Percentiles rank a stretch among this genome's conserved stretches.
phyloP scores from a whole-genome alignment of 805 yeast genomes.

The Kluyveromyces aestuarii region DNA sequence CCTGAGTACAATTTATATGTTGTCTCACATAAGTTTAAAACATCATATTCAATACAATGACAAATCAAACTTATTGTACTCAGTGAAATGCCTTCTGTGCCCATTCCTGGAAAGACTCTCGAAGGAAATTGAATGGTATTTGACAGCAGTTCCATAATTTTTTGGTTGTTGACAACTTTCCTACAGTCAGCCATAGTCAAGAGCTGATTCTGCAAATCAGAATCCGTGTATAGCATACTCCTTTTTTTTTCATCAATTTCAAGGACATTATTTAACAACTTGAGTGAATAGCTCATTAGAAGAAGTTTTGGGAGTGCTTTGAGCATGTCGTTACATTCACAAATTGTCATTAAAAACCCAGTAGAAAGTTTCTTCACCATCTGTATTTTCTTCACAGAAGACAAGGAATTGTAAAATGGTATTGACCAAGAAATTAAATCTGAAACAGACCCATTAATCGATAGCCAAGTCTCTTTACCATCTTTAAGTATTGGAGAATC shows the following conservation, averaged over 20 bases:
- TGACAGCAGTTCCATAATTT: slow-evolving; percentile 26
- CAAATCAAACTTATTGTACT: slow-evolving; percentile 32
- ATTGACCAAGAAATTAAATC: slow-evolving; percentile 51
- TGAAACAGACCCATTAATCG: slow-evolving; percentile 26
- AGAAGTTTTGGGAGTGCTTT: slow-evolving; percentile 25
- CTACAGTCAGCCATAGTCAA: slow-evolving; percentile 43
- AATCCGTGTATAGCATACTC: slow-evolving; percentile 17
- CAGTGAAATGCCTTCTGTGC: slow-evolving; percentile 26
- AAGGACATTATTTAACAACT: slow-evolving; percentile 26
- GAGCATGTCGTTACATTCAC: slow-evolving; percentile 16
- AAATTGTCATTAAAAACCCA: slow-evolving; percentile 35
- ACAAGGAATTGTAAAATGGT: slow-evolving; percentile 35
- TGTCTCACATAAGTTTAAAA: slow-evolving; percentile 34
- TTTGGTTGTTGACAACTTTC: slow-evolving; percentile 33
- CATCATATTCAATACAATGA: slow-evolving; percentile 38
- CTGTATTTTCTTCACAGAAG: slow-evolving; percentile 42
- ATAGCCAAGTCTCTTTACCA: slow-evolving; percentile 21
- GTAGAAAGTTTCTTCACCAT: slow-evolving; percentile 44
- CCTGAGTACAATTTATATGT: slow-evolving; percentile 30
- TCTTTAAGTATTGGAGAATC: slow-evolving; percentile 20
- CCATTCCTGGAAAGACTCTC: slow-evolving; percentile 21
- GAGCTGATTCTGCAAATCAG: slow-evolving; percentile 30
- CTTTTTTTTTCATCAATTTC: slow-evolving; percentile 24
- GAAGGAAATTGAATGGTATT: slow-evolving; percentile 25
- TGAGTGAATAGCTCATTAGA: slow-evolving; percentile 30